These are phyloP conservation scores for Tephrocybe sp. DNA, from an alignment of 768 basidiomycete genomes.

Conservation along the genomic window DNA sequence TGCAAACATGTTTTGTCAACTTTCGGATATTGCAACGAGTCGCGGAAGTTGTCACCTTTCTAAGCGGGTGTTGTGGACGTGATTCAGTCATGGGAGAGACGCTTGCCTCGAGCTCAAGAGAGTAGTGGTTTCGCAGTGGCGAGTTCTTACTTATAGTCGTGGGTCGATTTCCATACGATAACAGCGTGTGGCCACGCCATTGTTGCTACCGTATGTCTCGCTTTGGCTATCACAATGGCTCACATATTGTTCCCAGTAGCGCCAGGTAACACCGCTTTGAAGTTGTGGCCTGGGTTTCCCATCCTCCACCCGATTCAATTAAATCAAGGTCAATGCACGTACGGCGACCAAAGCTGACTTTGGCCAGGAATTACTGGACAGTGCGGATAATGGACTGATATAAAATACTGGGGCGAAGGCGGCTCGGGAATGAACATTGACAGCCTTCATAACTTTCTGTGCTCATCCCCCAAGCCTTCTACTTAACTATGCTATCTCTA, in stretches of 20 bases:
- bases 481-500: neutral
- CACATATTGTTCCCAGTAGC: too few species aligned
- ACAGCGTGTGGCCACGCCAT: constrained; percentile 13
- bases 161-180: constrained; percentile 3
- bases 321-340: constrained; percentile 5
- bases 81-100: neutral
- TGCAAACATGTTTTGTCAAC: constrained; percentile 6
- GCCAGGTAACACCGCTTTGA: too few species aligned
- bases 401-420: constrained; percentile 13
- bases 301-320: neutral
- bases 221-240: constrained; percentile 8
- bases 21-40: neutral
- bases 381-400: neutral
- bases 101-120: constrained; percentile 6
- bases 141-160: constrained; percentile 7
- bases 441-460: neutral
- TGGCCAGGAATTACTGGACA: constrained; percentile 12
- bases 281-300: neutral
- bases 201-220: constrained; percentile 9
- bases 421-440: neutral
- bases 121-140: constrained; percentile 4
- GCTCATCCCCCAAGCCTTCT: constrained; percentile 5
- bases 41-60: constrained; percentile 19
- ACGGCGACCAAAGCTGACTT: neutral
- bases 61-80: constrained; percentile 12